These are phyloP conservation scores for Nicotiana obtusifolia DNA, from an alignment of 257 asterid genomes.

Conservation along the genomic window DNA sequence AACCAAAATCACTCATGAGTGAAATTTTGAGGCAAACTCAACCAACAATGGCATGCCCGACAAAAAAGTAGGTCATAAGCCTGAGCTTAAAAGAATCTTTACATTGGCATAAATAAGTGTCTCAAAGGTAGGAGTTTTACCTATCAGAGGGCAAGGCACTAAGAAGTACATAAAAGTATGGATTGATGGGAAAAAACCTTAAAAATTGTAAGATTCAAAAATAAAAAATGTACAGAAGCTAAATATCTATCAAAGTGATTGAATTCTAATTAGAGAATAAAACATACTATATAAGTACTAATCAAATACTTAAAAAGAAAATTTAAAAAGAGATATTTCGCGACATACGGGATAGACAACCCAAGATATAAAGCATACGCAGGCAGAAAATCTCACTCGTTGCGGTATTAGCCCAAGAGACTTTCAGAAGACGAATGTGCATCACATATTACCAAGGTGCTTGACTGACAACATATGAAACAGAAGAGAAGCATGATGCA, in stretches of 20 bases:
- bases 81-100: background rate
- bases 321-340: background rate
- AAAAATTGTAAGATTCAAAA: background rate
- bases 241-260: background rate
- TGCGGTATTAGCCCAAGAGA: background rate
- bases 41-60: constrained; percentile 1
- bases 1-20: background rate
- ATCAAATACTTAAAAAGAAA: background rate
- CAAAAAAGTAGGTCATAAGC: background rate
- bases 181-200: background rate
- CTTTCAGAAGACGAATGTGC: background rate
- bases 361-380: background rate
- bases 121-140: background rate
- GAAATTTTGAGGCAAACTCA: background rate
- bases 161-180: background rate
- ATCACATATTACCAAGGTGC: background rate
- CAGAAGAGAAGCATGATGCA: background rate
- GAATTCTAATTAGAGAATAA: background rate
- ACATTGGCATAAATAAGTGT: background rate
- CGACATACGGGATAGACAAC: background rate
- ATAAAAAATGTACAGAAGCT: background rate
- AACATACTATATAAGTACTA: background rate
- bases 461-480: background rate
- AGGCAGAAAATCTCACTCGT: background rate
- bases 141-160: background rate